Evolutionary conservation across 2,329 filamentous ascomycete species (phyloP).

Genomic region (Chalaropsis ovoidea): DNA sequence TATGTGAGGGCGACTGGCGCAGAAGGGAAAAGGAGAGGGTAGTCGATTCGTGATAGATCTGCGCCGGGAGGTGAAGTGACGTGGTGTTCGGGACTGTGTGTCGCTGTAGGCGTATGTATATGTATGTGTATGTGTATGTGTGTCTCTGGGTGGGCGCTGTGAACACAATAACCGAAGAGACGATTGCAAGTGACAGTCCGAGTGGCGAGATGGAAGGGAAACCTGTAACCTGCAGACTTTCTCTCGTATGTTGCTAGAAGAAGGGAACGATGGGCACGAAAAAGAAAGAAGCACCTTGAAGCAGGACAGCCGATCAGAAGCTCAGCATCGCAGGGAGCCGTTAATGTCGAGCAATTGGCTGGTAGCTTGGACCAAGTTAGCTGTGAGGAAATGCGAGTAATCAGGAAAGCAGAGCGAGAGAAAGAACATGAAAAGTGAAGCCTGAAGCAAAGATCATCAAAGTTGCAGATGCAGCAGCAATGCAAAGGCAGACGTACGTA

Average conservation of each 20-base stretch:
- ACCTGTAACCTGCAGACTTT: conserved; percentile 10
- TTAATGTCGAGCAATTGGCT: not conserved
- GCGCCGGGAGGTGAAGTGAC: not conserved
- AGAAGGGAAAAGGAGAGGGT: not conserved
- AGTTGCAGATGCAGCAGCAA: conserved; percentile 2
- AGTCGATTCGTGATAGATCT: not conserved
- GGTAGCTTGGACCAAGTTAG: not conserved
- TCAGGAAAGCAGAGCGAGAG: not conserved
- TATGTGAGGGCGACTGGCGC: not conserved
- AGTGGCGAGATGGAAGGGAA: not conserved
- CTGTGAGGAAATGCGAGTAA: not conserved
- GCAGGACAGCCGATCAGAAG: not conserved
- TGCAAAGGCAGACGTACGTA: not conserved
- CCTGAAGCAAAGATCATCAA: conserved; percentile 1
- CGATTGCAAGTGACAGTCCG: not conserved
- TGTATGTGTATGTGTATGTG: too few relatives aligned
- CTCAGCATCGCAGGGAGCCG: conserved; percentile 3
- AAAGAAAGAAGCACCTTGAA: not conserved
- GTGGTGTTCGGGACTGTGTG: not conserved
- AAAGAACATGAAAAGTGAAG: not conserved
- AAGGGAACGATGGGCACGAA: not conserved
- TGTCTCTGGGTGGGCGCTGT: not conserved
- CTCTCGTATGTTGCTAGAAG: not conserved
- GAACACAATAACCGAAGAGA: not conserved
- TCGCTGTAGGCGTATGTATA: not conserved